Conservation (phyloP, 305 asterid species). For the Fraxinus floribunda region DNA sequence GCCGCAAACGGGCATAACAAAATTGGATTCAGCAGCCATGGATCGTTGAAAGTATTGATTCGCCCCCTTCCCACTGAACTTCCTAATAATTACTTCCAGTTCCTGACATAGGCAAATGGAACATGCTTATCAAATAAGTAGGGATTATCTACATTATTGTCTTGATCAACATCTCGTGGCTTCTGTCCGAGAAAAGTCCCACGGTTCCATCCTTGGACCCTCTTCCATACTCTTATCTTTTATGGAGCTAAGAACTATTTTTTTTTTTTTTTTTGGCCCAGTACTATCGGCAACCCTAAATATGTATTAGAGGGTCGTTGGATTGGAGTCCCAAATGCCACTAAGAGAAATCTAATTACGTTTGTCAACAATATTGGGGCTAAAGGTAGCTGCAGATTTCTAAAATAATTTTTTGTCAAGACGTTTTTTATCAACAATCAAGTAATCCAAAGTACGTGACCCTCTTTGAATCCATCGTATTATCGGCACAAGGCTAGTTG, state of each 20-base stretch:
- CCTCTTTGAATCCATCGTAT: neutral
- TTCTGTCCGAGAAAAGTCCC: neutral
- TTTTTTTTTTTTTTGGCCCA: neutral
- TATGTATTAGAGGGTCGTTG: neutral
- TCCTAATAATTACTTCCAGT: neutral
- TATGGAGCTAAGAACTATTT: neutral
- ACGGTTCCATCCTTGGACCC: neutral
- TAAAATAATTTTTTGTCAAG: neutral
- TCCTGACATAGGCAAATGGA: neutral
- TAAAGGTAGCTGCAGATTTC: neutral
- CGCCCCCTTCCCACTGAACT: neutral
- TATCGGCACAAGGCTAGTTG: neutral
- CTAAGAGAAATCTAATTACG: neutral
- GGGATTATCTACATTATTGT: neutral
- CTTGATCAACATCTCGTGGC: neutral
- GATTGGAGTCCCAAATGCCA: neutral
- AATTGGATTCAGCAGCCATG: too few relatives aligned
- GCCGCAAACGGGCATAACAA: too few relatives aligned
- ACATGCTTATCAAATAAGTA: neutral
- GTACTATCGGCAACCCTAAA: neutral
- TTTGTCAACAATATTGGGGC: neutral
- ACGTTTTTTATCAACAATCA: neutral
- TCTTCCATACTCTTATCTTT: neutral
- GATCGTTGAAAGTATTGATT: too few relatives aligned
- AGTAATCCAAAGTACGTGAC: neutral